Conservation (phyloP, 345 rosid genomes). For the Barbarea vulgaris region DNA sequence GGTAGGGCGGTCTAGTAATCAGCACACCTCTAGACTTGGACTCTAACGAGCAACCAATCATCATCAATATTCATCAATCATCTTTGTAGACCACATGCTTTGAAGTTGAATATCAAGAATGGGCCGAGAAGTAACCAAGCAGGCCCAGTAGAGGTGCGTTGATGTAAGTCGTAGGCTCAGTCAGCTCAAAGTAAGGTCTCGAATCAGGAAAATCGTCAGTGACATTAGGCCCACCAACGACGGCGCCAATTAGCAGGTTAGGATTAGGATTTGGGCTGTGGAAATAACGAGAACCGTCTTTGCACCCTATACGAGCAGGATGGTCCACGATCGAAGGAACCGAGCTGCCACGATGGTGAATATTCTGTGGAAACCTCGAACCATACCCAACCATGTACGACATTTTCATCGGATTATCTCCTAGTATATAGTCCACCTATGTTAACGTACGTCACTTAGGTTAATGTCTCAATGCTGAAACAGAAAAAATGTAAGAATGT, state of each 20-base stretch:
- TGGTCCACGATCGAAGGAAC: conserved; percentile 66
- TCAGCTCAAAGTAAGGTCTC: conserved; percentile 71
- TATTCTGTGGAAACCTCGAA: conserved; percentile 61
- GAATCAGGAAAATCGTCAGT: conserved; percentile 80
- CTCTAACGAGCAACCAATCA: neutral
- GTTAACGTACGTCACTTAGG: conserved; percentile 47
- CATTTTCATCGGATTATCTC: conserved; percentile 76
- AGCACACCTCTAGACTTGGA: conserved; percentile 29
- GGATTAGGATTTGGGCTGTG: conserved; percentile 72
- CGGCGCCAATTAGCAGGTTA: conserved; percentile 74
- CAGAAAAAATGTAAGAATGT: neutral
- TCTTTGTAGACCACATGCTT: neutral
- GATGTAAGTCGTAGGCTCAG: conserved; percentile 97
- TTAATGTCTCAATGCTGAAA: conserved; percentile 7
- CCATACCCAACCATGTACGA: conserved; percentile 97
- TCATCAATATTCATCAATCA: neutral
- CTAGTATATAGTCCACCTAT: conserved; percentile 85
- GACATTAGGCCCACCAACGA: conserved; percentile 88
- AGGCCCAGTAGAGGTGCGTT: conserved; percentile 94
- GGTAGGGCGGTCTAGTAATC: conserved; percentile 24
- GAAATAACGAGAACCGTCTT: conserved; percentile 68
- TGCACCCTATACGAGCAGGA: conserved; percentile 66
- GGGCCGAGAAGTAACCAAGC: conserved; percentile 76
- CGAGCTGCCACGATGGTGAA: conserved; percentile 94
- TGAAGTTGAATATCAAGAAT: conserved; percentile 27